Base-by-base conservation (phyloP, 495 filamentous ascomycete species). In the Acidiella bohemica region DNA sequence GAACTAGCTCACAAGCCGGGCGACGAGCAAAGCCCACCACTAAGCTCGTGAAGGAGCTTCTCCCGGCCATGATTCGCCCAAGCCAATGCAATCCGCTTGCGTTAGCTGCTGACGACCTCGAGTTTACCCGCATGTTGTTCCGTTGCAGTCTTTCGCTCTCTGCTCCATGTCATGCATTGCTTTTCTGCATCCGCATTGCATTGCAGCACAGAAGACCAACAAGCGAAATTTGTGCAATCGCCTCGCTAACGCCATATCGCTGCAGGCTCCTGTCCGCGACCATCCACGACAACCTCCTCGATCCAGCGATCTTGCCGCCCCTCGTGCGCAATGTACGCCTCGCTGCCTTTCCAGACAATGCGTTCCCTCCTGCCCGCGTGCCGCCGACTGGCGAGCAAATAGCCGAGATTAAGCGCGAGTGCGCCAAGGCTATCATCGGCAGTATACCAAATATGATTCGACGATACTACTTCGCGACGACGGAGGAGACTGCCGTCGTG, bases 301-400 rank as follows among this genome's bases (percentile, higher is more conserved):
- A 76, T 61, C 71, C 81, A 37, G 61, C 69, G 42, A 67, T 76
- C 51, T 67, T 90, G 38, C 82, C 84, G 59, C 68, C 72, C 48
- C 65, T 86, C 42, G 76, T 96, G 45, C 72, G 75, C 54, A 70
- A 68, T 41, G 67, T 75, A 51, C 76, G 88, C 57, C 71, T 68
- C 35, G 68, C 78, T 39, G 61, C 93, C 30, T 93, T 93, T 57
- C 85, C 87, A 20, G 73, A 78, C 62, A 87, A 90, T 61, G 60
- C 72, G 14, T 63, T 71, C 38, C 63, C 66, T 16, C 63, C 64
- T 28, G 53, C 61, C 32, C 46, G 59, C 18, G 27, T 45, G 8
- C 46, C 56, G 11, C 55, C 63, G 2, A 50, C 60, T 9, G 53
- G 58, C 24, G 53, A 53, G 14, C 49, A 67, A 42, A 65, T 67